Percentiles rank a stretch among this genome's conserved stretches.
These are phyloP conservation scores for Botrytis aclada DNA, from an alignment of 2,329 filamentous ascomycete species.

Conservation along the genomic window DNA sequence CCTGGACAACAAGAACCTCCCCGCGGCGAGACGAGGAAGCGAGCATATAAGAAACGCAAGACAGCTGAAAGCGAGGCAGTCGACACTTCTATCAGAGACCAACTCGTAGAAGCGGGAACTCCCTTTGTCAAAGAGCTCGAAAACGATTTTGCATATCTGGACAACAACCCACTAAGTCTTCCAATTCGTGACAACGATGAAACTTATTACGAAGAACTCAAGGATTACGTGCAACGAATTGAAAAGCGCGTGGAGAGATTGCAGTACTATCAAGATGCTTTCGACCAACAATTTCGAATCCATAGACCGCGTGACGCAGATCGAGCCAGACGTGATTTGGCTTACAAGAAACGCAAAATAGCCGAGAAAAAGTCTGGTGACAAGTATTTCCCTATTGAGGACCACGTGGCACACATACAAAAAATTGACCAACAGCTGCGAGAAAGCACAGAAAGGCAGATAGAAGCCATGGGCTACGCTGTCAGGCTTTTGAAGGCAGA, in stretches of 20 bases:
- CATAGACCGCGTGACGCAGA: neutral
- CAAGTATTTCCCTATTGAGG: neutral
- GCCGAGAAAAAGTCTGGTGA: neutral
- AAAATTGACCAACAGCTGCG: neutral
- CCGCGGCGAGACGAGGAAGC: neutral
- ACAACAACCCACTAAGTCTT: neutral
- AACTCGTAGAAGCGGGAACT: neutral
- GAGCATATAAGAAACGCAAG: neutral
- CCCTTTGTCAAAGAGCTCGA: neutral
- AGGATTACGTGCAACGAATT: neutral
- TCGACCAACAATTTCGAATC: neutral
- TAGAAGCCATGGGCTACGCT: neutral
- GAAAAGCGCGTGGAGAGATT: neutral
- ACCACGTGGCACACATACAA: neutral
- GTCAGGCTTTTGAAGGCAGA: neutral
- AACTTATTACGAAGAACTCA: neutral
- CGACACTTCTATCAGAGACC: neutral
- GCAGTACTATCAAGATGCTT: neutral
- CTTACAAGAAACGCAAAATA: conserved; percentile 8
- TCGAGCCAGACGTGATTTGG: neutral
- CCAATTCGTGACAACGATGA: neutral
- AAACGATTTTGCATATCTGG: neutral
- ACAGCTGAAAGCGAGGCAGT: neutral
- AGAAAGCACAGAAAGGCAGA: neutral
- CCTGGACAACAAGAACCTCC: neutral